These are phyloP conservation scores for Lavandula angustifolia DNA, from an alignment of 257 asterid genomes.

Conservation along the genomic window DNA sequence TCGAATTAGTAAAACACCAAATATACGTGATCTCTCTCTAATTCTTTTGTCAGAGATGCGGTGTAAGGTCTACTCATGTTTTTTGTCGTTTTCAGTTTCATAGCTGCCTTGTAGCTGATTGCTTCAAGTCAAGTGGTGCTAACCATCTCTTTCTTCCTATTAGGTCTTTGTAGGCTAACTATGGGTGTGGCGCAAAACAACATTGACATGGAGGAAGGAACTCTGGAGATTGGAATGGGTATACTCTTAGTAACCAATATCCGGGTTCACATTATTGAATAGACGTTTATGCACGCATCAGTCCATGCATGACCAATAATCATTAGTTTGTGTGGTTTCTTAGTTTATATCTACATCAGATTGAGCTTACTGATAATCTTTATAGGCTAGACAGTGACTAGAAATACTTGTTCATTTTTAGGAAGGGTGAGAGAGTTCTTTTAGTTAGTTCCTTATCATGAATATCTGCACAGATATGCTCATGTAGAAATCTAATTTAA, in stretches of 20 bases:
- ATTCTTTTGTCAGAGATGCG: neutral
- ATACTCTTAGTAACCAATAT: constrained; percentile 16
- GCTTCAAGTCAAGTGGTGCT: constrained; percentile 23
- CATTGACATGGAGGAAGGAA: constrained; percentile 69
- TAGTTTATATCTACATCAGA: neutral
- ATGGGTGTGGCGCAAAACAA: constrained; percentile 60
- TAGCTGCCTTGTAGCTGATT: constrained; percentile 13
- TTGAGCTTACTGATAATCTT: neutral
- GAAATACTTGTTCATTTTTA: neutral
- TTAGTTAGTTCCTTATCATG: neutral
- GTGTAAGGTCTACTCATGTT: constrained; percentile 13
- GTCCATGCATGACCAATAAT: no score
- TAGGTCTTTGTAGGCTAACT: constrained; percentile 39
- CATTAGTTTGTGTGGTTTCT: constrained; percentile 8
- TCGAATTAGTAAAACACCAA: neutral
- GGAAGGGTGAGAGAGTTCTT: neutral
- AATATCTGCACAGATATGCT: neutral
- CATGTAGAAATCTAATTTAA: neutral
- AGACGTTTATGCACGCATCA: neutral
- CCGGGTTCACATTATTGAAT: neutral
- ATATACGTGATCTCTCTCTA: constrained; percentile 7
- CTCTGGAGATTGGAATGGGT: constrained; percentile 89
- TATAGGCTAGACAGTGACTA: neutral
- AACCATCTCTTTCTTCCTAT: constrained; percentile 1
- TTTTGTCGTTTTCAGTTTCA: constrained; percentile 8